These are phyloP conservation scores for Antrodiella citrinella DNA, from an alignment of 768 basidiomycete genomes.

Conservation along the genomic window DNA sequence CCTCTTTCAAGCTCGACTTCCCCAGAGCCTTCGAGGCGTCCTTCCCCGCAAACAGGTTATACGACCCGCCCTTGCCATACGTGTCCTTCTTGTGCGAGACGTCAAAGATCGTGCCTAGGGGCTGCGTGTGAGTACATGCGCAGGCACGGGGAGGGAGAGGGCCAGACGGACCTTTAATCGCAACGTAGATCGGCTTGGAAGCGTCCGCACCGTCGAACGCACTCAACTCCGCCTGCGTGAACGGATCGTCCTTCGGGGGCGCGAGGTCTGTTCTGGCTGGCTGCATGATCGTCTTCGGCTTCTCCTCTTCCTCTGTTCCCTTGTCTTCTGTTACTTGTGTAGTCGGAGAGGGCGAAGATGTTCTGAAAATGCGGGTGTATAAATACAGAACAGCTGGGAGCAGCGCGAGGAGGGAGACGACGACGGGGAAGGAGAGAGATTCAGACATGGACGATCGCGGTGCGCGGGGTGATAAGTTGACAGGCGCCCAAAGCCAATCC, in stretches of 20 bases:
- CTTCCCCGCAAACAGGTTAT: conserved; percentile 87
- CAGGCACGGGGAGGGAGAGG: not conserved
- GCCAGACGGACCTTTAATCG: conserved; percentile 70
- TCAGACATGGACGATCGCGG: no score
- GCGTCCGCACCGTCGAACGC: conserved; percentile 62
- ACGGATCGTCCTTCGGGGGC: conserved; percentile 73
- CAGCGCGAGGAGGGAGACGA: not conserved
- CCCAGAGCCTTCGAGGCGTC: conserved; percentile 88
- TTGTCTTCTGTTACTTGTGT: conserved; percentile 1
- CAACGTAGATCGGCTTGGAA: conserved; percentile 74
- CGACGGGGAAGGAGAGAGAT: not conserved
- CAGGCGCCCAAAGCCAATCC: no score
- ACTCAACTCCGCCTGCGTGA: conserved; percentile 59
- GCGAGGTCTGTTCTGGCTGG: conserved; percentile 48
- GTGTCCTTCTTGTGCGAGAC: conserved; percentile 80
- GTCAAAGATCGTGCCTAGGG: conserved; percentile 79
- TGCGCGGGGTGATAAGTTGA: no score
- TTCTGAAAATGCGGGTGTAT: not conserved
- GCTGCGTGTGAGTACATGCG: not conserved
- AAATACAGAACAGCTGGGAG: not conserved
- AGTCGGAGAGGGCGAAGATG: not conserved
- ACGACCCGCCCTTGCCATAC: conserved; percentile 77
- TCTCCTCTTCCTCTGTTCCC: conserved; percentile 22
- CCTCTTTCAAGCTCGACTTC: conserved; percentile 76
- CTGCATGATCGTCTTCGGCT: conserved; percentile 65